A percentile compares a stretch with the other conserved stretches of the same genome.
Conservation (phyloP, 805 yeast species). For the Sungouiozyma intestinalis region DNA sequence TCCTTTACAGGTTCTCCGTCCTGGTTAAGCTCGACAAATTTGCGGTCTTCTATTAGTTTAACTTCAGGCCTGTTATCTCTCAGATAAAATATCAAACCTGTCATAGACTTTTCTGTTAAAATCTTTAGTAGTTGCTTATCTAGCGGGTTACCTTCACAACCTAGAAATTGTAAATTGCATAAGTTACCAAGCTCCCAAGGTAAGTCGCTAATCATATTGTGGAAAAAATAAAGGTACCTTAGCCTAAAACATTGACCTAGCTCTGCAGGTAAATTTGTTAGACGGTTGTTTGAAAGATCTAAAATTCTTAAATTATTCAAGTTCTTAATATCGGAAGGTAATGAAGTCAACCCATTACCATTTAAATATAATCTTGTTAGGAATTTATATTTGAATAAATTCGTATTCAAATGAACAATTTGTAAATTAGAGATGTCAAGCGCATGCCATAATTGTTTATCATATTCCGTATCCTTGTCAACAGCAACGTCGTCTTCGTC, state of each 20-base stretch:
- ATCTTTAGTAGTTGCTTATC: conserved; percentile 53
- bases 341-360: conserved; percentile 61
- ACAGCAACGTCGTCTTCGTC: conserved; percentile 41
- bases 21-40: conserved; percentile 70
- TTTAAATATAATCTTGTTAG: conserved; percentile 78
- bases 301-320: conserved; percentile 68
- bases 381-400: conserved; percentile 70
- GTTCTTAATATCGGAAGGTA: conserved; percentile 61
- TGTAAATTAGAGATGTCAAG: conserved; percentile 89
- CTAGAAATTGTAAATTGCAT: conserved; percentile 75
- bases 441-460: conserved; percentile 88
- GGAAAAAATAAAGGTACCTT: conserved; percentile 76
- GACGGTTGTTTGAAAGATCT: conserved; percentile 71
- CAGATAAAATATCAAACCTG: conserved; percentile 66
- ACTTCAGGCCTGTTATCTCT: conserved; percentile 74
- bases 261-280: conserved; percentile 69
- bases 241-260: conserved; percentile 74
- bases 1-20: conserved; percentile 50
- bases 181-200: conserved; percentile 83
- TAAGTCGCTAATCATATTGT: conserved; percentile 63
- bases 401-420: conserved; percentile 55
- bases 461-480: conserved; percentile 23
- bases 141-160: conserved; percentile 88
- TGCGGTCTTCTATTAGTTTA: conserved; percentile 60
- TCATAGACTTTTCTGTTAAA: conserved; percentile 72